phyloP scores from a whole-genome alignment of 1,284 basidiomycete genomes.

The Fomitopsis schrenkii region DNA sequence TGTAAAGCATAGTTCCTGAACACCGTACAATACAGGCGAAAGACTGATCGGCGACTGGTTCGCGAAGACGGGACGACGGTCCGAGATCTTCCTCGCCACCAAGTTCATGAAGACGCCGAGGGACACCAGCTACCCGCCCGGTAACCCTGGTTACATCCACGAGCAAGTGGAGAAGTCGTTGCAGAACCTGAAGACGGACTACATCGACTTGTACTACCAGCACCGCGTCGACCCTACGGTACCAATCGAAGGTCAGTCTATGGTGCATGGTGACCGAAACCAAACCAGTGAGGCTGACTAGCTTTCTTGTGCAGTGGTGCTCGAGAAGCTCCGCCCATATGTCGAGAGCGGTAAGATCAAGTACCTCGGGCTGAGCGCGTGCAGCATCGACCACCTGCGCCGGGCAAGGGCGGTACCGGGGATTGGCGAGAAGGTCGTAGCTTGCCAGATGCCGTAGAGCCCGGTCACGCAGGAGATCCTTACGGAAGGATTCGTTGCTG shows the following conservation, averaged over 20 bases:
- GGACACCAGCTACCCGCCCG: not conserved
- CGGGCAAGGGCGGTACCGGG: slow-evolving; percentile 38
- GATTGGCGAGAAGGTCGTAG: slow-evolving; percentile 24
- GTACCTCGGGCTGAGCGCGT: slow-evolving; percentile 41
- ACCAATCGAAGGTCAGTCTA: slow-evolving; percentile 24
- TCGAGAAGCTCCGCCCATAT: slow-evolving; percentile 2
- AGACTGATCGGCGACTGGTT: slow-evolving; percentile 20
- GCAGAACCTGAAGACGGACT: not conserved
- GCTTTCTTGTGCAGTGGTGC: not conserved
- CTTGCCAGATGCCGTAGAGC: slow-evolving; percentile 42
- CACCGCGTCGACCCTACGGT: slow-evolving; percentile 16
- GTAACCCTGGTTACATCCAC: slow-evolving; percentile 16
- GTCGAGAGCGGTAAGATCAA: slow-evolving; percentile 31
- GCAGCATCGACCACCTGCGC: slow-evolving; percentile 36
- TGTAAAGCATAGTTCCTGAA: no score
- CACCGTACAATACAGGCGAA: slow-evolving; percentile 28
- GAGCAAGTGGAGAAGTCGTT: slow-evolving; percentile 5
- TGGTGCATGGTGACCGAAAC: not conserved
- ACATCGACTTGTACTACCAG: not conserved
- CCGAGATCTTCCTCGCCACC: slow-evolving; percentile 43
- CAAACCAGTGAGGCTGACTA: not conserved
- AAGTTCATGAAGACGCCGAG: slow-evolving; percentile 31
- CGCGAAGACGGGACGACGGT: slow-evolving; percentile 32
- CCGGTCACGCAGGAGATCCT: slow-evolving; percentile 36
- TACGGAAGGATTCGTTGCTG: slow-evolving; percentile 22